Base-by-base conservation (phyloP, 805 yeast genomes). In the Metschnikowia henanensis region DNA sequence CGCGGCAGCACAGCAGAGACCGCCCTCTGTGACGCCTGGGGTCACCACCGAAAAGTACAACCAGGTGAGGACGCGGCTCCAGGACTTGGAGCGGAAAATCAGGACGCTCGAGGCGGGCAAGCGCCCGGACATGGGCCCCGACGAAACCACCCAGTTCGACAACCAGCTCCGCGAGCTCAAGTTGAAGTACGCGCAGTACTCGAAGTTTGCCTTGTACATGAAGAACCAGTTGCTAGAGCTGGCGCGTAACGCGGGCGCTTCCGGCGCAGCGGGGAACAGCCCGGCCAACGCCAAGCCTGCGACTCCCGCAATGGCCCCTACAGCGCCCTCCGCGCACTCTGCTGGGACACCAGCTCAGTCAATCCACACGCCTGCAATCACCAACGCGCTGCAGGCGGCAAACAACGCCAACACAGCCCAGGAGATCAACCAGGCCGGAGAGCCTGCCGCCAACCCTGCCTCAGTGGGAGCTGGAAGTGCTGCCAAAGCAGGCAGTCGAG, bases 51-150 rank as follows among this genome's bases (percentile, higher is more conserved):
- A 72, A 42, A 58, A 64, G 26, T 72, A 68, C 57, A 69, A 69
- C 45, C 70, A 66, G 38, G 69, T 81, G 16, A 68, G 75, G 49
- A 66, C 69, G 9, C 62, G 76, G 32, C 65, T 81, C 9, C 73
- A 67, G 32, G 80, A 75, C 45, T 73, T 77, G 45, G 76, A 74
- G 43, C 66, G 72, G 30, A 77, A 74, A 43, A 63, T 81, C 49
- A 73, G 72, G 13, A 66, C 72, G n/a, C 67, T 81, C 35, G 79
- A 76, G 41, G 70, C 71, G 6, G 70, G 74, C 30, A 77, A 76
- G 47, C 65, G 62, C 16, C 69, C 72, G 30, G 66, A 64, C 22
- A 51, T 77, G 17, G 61, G 77, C 4, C 72, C 76, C 2, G 80
- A 74, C 6, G 76, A 73, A 40, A 45, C 72, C 30, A 60, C 70